Evolutionary conservation across 1,284 basidiomycete species (phyloP).

Genomic region (Ustilago sp.): DNA sequence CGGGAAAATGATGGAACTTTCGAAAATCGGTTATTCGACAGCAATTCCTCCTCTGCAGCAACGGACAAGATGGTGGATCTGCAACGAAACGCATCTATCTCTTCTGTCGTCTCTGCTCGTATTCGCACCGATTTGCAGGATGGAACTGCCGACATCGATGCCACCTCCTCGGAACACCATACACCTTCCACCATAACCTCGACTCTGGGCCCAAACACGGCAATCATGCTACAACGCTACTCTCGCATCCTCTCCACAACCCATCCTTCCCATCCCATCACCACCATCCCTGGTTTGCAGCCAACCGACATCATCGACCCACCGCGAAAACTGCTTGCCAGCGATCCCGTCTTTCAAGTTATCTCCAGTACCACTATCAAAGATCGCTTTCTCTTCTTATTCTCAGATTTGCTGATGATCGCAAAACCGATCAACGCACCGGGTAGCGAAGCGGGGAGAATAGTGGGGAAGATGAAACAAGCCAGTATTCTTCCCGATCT

Average conservation of each 20-base stretch:
- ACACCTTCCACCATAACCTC: conserved; percentile 9
- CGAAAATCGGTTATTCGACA: conserved; percentile 35
- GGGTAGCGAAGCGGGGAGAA: conserved; percentile 76
- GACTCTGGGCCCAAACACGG: conserved; percentile 48
- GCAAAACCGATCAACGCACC: conserved; percentile 73
- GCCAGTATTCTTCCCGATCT: conserved; percentile 38
- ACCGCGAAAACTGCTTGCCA: conserved; percentile 83
- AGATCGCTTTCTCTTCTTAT: conserved; percentile 93
- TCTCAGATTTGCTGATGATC: conserved; percentile 91
- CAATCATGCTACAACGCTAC: conserved; percentile 60
- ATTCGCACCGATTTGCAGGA: conserved; percentile 40
- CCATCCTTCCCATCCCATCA: conserved; percentile 1
- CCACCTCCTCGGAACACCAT: conserved; percentile 10
- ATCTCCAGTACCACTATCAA: conserved; percentile 93
- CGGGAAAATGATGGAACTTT: conserved; percentile 21
- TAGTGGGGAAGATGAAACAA: conserved; percentile 67
- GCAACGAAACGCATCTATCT: conserved; percentile 40
- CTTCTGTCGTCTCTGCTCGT: conserved; percentile 37
- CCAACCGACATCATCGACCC: conserved; percentile 75
- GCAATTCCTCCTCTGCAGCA: not conserved
- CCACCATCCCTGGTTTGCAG: conserved; percentile 27
- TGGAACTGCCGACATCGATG: conserved; percentile 39
- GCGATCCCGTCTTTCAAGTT: conserved; percentile 89
- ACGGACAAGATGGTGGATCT: conserved; percentile 15
- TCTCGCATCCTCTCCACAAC: conserved; percentile 50